Conservation (phyloP, 371 early-diverging fungal genomes). For the Mucor saturninus region DNA sequence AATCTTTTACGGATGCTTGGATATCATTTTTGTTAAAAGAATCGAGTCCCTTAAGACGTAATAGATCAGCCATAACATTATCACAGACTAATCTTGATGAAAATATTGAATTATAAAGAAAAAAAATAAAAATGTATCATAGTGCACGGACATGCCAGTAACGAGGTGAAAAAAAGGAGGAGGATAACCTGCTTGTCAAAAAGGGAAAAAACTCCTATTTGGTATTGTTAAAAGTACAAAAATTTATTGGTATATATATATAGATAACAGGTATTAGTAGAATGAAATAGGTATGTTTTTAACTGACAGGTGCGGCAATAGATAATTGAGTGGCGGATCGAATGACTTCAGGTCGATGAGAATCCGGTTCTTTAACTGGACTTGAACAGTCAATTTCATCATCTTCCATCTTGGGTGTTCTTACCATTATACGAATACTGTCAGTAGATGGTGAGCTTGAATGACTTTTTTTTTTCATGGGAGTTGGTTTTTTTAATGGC, state of each 20-base stretch:
- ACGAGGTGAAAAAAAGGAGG: too few relatives aligned
- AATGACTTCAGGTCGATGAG: constrained; percentile 48
- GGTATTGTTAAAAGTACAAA: background rate
- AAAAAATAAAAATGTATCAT: constrained; percentile 2
- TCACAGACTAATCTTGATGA: constrained; percentile 18
- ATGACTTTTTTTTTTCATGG: constrained; percentile 21
- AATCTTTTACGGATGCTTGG: constrained; percentile 88
- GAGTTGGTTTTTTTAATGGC: constrained; percentile 12
- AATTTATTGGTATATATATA: background rate
- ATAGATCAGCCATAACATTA: constrained; percentile 26
- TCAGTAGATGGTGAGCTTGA: constrained; percentile 31
- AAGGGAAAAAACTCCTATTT: background rate
- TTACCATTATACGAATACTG: constrained; percentile 32
- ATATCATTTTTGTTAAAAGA: constrained; percentile 82
- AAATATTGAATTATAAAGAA: constrained; percentile 21
- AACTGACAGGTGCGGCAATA: constrained; percentile 41
- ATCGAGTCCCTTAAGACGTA: constrained; percentile 46
- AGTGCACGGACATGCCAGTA: background rate
- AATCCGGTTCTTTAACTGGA: constrained; percentile 52
- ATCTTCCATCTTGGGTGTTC: constrained; percentile 34
- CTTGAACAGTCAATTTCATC: constrained; percentile 40
- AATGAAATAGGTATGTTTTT: constrained; percentile 3
- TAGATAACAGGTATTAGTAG: background rate
- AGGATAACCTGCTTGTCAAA: too few relatives aligned
- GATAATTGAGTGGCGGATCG: constrained; percentile 52